A percentile compares a stretch with the other conserved stretches of the same genome.
These are phyloP conservation scores for Neofusicoccum parvum DNA, from an alignment of 2,329 filamentous ascomycete species.

Conservation along the genomic window DNA sequence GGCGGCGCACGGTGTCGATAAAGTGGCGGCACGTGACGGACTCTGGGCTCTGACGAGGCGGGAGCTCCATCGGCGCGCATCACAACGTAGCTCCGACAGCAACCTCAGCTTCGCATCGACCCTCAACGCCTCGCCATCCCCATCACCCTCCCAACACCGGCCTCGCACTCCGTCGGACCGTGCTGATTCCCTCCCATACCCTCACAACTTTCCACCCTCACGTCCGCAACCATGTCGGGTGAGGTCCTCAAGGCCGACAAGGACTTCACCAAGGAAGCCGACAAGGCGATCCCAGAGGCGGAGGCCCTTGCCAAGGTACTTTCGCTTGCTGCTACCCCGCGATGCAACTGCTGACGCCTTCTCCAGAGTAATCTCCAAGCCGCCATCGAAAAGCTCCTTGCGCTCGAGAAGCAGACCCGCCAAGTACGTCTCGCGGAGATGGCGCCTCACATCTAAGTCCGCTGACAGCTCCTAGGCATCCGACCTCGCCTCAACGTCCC, in stretches of 20 bases:
- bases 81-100: slow-evolving; percentile 22
- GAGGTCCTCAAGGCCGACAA: slow-evolving; percentile 87
- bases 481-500: slow-evolving; percentile 92
- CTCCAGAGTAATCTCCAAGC: slow-evolving; percentile 73
- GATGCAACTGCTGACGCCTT: slow-evolving; percentile 25
- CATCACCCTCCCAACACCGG: not conserved
- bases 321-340: not conserved
- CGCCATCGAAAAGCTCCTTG: slow-evolving; percentile 90
- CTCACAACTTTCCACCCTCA: not conserved
- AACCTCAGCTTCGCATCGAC: slow-evolving; percentile 19
- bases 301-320: slow-evolving; percentile 83
- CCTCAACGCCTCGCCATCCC: slow-evolving; percentile 5
- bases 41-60: slow-evolving; percentile 9
- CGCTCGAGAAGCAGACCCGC: slow-evolving; percentile 93
- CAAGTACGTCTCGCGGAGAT: slow-evolving; percentile 62
- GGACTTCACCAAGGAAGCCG: slow-evolving; percentile 97
- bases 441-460: slow-evolving; percentile 6
- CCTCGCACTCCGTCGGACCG: not conserved
- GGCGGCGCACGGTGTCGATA: not conserved
- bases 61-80: slow-evolving; percentile 21
- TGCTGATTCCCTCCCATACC: not conserved
- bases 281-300: slow-evolving; percentile 87
- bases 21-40: slow-evolving; percentile 1
- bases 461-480: slow-evolving; percentile 67
- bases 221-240: slow-evolving; percentile 68